These are phyloP conservation scores for Cladosporium sp. DNA, from an alignment of 2,329 filamentous ascomycete genomes.

Conservation along the genomic window DNA sequence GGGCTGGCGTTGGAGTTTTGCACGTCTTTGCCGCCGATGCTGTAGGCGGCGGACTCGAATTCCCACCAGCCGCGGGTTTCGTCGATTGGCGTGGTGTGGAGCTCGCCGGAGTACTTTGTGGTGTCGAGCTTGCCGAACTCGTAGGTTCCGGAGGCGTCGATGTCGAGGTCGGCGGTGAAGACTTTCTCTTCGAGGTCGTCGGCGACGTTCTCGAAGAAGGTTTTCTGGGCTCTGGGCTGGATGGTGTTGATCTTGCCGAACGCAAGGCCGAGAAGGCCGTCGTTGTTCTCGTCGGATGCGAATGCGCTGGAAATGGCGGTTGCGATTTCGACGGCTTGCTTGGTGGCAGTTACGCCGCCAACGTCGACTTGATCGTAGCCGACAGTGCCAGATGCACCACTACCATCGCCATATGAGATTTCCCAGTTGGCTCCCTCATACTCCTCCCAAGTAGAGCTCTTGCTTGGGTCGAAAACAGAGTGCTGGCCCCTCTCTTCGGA, in stretches of 20 bases:
- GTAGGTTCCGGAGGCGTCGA: conserved; percentile 55
- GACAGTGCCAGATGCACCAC: conserved; percentile 58
- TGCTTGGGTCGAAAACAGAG: conserved; percentile 49
- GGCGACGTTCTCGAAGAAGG: conserved; percentile 69
- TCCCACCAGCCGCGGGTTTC: conserved; percentile 64
- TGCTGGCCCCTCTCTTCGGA: conserved; percentile 45
- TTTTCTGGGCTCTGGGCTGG: conserved; percentile 58
- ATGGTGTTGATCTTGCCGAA: conserved; percentile 64
- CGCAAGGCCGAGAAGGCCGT: conserved; percentile 66
- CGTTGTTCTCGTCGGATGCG: conserved; percentile 53
- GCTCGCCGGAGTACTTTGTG: conserved; percentile 56
- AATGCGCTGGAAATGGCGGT: conserved; percentile 56
- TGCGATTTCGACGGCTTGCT: conserved; percentile 65
- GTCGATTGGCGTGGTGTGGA: conserved; percentile 60
- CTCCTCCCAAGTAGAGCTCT: conserved; percentile 48
- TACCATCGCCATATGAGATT: conserved; percentile 66
- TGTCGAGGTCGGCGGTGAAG: conserved; percentile 65
- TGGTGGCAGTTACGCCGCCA: conserved; percentile 57
- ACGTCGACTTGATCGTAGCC: conserved; percentile 64
- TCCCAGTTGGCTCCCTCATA: conserved; percentile 52
- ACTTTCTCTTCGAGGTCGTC: conserved; percentile 57
- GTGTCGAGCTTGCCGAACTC: conserved; percentile 68
- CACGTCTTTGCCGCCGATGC: conserved; percentile 51
- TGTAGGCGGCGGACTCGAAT: conserved; percentile 54
- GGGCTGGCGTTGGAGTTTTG: conserved; percentile 46